Base-by-base conservation (phyloP, 2,329 filamentous ascomycete genomes). In the Huntiella moniliformis region DNA sequence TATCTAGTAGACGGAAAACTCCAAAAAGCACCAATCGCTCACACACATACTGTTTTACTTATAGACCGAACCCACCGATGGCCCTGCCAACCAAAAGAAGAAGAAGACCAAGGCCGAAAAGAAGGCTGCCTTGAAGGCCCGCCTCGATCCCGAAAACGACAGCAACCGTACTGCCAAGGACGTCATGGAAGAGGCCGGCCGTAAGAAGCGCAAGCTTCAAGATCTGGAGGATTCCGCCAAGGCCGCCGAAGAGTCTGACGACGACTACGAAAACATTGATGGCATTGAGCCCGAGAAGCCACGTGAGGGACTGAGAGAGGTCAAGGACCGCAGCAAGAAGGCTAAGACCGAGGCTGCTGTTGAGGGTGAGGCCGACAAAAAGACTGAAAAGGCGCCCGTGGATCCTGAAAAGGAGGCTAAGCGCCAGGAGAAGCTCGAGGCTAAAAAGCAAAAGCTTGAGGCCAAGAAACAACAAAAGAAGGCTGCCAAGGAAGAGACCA, bases 101-200 rank as follows among this genome's bases (percentile, higher is more conserved):
- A 96, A 96, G 67, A 87, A 96, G 65, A 88, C 85, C 43, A 94
- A 93, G 60, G 82, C 85, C 61, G 74, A 94, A 61, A 83, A 83
- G 50, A 75, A 77, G 51, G 78, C 81, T 53, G 82, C 85, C 47
- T 86, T 86, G 64, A 74, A 79, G 58, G 84, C 82, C 50, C 96
- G 95, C 65, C 72, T 96, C 36, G 84, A 96, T 56, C 87, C 91
- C 18, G 84, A 88, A 53, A 86, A 85, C 57, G 78, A 80, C 51
- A 60, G 71, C 53, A 91, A 92, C 67, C 67, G 66, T 52, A 91
- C 77, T 53, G 88, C 86, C 51, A 88, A 93, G 60, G 87, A 96
- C 61, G 77, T 95, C 51, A 80, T 93, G 75, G 85, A 92, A 54
- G 87, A 93, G 58, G 67, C 72, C 46, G 74, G 71, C 38, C 66